Conservation (phyloP, 176 grass and related monocot species). For the Oropetium thomaeum region DNA sequence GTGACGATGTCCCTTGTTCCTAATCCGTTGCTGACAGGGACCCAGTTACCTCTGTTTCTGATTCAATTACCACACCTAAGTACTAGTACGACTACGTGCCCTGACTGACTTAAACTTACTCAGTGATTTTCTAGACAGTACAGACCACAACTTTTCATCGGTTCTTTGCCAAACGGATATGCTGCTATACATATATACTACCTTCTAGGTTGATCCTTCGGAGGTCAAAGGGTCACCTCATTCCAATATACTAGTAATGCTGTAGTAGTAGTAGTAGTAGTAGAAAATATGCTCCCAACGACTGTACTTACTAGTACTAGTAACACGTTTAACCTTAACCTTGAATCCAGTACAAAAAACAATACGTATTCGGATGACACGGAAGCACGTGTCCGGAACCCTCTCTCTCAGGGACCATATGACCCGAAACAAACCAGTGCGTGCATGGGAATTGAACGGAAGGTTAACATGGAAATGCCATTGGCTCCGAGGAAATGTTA, state of each 20-base stretch:
- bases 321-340: neutral
- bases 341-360: neutral
- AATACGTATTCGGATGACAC: neutral
- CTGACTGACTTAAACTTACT: too few relatives aligned
- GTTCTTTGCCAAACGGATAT: conserved; percentile 13
- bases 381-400: neutral
- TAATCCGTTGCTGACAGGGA: too few relatives aligned
- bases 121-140: too few relatives aligned
- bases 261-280: too few relatives aligned
- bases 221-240: neutral
- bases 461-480: neutral
- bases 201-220: neutral
- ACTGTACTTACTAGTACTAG: neutral
- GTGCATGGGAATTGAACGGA: neutral
- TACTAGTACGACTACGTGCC: too few relatives aligned
- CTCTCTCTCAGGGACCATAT: too few relatives aligned
- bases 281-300: neutral
- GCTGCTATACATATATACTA: too few relatives aligned
- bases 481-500: neutral
- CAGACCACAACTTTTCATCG: too few relatives aligned
- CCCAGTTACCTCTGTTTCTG: too few relatives aligned
- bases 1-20: neutral
- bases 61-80: too few relatives aligned
- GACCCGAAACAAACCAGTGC: neutral
- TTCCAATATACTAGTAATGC: too few relatives aligned